phyloP scores from a whole-genome alignment of 306 rosid species.

The Pyrus bretschneideri region DNA sequence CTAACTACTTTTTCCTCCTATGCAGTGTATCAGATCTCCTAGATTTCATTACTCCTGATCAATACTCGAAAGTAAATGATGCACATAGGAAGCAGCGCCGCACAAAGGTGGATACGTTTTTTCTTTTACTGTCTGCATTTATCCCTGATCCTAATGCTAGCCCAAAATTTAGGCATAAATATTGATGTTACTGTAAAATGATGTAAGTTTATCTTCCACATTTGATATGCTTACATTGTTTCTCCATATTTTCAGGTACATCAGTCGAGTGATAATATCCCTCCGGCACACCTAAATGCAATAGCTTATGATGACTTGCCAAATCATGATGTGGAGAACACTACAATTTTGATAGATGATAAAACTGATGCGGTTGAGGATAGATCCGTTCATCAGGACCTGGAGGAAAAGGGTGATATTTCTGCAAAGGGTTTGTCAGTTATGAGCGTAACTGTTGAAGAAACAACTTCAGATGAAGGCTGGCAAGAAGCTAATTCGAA shows the following conservation, averaged over 20 bases:
- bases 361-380: conserved; percentile 23
- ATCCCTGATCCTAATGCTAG: background rate
- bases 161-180: background rate
- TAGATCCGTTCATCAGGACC: conserved; percentile 26
- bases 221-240: conserved; percentile 11
- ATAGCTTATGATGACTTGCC: conserved; percentile 27
- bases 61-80: conserved; percentile 54
- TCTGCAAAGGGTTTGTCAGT: conserved; percentile 15
- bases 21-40: conserved; percentile 96
- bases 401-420: conserved; percentile 32
- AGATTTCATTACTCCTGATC: conserved; percentile 88
- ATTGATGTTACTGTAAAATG: background rate
- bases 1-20: conserved; percentile 30
- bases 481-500: conserved; percentile 96
- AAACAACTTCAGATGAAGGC: conserved; percentile 69
- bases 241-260: conserved; percentile 41
- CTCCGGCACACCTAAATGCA: conserved; percentile 32
- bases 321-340: conserved; percentile 31
- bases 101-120: conserved; percentile 53
- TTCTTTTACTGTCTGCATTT: background rate
- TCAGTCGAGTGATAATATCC: conserved; percentile 39
- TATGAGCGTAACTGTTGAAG: conserved; percentile 41
- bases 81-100: conserved; percentile 77
- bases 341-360: conserved; percentile 13
- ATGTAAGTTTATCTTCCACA: background rate